Conservation (phyloP, 768 basidiomycete species). For the Mycena venus region DNA sequence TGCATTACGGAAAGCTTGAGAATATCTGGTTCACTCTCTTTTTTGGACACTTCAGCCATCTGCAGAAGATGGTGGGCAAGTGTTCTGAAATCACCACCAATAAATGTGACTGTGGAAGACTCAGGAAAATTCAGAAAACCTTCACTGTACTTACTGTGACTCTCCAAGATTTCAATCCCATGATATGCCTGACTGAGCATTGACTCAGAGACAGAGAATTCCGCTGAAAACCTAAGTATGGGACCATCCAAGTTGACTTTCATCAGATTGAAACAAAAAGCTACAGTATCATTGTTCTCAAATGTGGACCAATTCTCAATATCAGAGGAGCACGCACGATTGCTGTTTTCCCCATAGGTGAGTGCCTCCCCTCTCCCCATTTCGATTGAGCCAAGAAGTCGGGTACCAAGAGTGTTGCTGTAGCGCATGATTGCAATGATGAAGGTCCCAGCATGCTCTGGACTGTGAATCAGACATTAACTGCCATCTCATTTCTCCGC, state of each 20-base stretch:
- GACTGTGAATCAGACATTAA: slow-evolving; percentile 2
- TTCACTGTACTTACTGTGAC: not conserved
- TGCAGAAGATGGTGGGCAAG: not conserved
- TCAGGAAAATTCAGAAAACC: not conserved
- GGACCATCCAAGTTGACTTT: slow-evolving; percentile 3
- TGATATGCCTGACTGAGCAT: not conserved
- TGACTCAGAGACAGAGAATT: not conserved
- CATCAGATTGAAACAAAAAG: not conserved
- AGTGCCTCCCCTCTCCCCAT: not conserved
- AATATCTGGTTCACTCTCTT: not conserved
- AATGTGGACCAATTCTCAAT: no score
- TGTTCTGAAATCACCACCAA: not conserved
- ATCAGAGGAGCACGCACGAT: no score
- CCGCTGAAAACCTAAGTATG: not conserved
- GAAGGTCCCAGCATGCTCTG: slow-evolving; percentile 1
- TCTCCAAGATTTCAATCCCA: not conserved
- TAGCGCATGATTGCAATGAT: not conserved
- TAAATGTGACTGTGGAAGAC: not conserved
- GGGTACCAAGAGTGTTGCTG: not conserved
- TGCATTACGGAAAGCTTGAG: not conserved
- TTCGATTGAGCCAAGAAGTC: not conserved
- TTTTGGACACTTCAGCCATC: not conserved
- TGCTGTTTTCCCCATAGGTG: not conserved
- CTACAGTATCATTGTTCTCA: not conserved
- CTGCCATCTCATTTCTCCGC: slow-evolving; percentile 2